Evolutionary conservation across 345 rosid genomes (phyloP).

Genomic region (Dipteronia dyeriana): DNA sequence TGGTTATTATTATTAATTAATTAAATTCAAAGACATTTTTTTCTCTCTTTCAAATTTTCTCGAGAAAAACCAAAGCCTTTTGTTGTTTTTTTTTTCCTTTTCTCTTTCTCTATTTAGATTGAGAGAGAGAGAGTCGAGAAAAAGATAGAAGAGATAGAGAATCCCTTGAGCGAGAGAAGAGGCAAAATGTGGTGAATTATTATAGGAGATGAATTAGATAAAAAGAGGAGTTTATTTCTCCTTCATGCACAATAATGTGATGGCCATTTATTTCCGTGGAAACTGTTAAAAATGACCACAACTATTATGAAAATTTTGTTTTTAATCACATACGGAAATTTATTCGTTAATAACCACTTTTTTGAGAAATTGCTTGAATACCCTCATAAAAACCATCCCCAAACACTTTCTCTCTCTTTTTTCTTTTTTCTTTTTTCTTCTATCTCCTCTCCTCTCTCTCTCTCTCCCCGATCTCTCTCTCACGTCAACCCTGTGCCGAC

Average conservation of each 20-base stretch:
- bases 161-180: constrained; percentile 21
- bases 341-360: too few relatives aligned
- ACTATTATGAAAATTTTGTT: too few relatives aligned
- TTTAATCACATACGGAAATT: too few relatives aligned
- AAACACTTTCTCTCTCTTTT: too few relatives aligned
- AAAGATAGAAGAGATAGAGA: constrained; percentile 16
- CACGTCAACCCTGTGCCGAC: too few relatives aligned
- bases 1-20: not conserved
- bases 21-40: not conserved
- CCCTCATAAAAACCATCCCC: too few relatives aligned
- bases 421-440: too few relatives aligned
- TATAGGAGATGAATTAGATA: not conserved
- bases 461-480: too few relatives aligned
- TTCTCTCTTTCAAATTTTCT: constrained; percentile 19
- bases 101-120: not conserved
- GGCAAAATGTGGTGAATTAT: constrained; percentile 17
- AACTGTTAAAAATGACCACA: too few relatives aligned
- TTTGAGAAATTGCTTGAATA: too few relatives aligned
- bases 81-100: not conserved
- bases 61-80: constrained; percentile 22
- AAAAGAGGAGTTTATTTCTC: not conserved
- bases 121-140: not conserved
- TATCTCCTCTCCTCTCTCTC: too few relatives aligned
- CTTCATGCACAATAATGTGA: not conserved
- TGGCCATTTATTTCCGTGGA: too few relatives aligned